Conservation (phyloP, 352 stramenopile species). For the Globisporangium acanthophoron region DNA sequence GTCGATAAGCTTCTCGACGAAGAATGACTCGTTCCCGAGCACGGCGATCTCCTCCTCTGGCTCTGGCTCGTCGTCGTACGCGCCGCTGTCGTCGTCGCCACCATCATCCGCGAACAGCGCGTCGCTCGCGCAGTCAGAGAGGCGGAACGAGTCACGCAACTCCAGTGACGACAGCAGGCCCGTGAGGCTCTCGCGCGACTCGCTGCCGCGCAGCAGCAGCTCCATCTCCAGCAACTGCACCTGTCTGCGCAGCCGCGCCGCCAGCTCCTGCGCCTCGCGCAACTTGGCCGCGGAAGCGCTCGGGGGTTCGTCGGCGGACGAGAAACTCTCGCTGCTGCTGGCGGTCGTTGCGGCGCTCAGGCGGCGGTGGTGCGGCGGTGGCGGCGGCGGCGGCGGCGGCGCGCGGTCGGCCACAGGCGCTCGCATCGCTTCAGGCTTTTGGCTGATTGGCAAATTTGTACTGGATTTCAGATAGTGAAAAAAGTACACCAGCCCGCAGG, state of each 20-base stretch:
- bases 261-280: constrained; percentile 25
- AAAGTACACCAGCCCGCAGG: too few species aligned
- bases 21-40: constrained; percentile 14
- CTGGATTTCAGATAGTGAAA: too few species aligned
- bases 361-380: neutral
- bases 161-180: constrained; percentile 18
- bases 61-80: constrained; percentile 10
- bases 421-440: too few species aligned
- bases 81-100: neutral
- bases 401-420: too few species aligned
- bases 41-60: constrained; percentile 16
- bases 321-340: neutral
- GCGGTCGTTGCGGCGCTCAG: neutral
- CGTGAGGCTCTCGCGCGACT: constrained; percentile 11
- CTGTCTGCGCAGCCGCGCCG: constrained; percentile 23
- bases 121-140: constrained; percentile 6
- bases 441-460: too few species aligned
- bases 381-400: too few species aligned
- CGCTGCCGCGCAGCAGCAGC: constrained; percentile 10
- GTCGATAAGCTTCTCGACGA: constrained; percentile 12
- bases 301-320: neutral
- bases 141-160: constrained; percentile 8
- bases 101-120: neutral
- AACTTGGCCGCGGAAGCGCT: constrained; percentile 5
- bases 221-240: constrained; percentile 27